Conservation (phyloP, 1,284 basidiomycete genomes). For the Fomitopsis betulina region DNA sequence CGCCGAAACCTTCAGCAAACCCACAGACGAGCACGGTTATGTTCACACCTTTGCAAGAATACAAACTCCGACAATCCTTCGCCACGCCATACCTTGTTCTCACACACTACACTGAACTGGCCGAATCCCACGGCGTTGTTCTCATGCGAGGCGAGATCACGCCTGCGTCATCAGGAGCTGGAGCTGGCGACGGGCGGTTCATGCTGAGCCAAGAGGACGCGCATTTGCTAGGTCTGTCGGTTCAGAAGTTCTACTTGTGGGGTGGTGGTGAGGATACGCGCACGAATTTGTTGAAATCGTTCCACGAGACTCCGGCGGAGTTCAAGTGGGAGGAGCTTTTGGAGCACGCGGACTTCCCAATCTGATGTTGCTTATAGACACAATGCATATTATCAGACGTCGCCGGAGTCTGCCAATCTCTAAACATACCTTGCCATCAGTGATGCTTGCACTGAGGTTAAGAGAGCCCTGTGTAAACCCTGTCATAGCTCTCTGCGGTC, state of each 20-base stretch:
- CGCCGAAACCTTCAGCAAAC: conserved; percentile 34
- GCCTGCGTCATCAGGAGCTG: conserved; percentile 39
- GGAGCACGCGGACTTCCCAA: conserved; percentile 35
- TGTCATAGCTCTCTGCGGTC: too few species aligned
- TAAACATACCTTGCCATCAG: too few species aligned
- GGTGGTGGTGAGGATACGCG: conserved; percentile 35
- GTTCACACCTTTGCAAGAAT: conserved; percentile 94
- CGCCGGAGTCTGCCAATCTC: too few species aligned
- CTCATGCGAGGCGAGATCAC: conserved; percentile 93
- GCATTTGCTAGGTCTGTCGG: conserved; percentile 69
- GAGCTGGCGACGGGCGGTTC: conserved; percentile 35
- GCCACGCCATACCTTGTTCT: conserved; percentile 90
- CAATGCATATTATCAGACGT: too few species aligned
- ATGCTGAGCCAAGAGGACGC: conserved; percentile 78
- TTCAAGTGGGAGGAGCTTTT: conserved; percentile 76
- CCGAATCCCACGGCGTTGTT: conserved; percentile 75
- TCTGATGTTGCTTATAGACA: background rate
- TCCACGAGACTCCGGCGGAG: conserved; percentile 68
- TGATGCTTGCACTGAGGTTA: too few species aligned
- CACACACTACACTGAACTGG: conserved; percentile 91
- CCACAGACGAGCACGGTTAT: conserved; percentile 68
- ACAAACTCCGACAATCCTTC: conserved; percentile 83
- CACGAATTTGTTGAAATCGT: conserved; percentile 50
- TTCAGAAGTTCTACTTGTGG: conserved; percentile 85
- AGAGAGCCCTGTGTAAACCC: too few species aligned